Percentiles rank a stretch among this genome's conserved stretches.
phyloP scores from a whole-genome alignment of 257 asterid species.

The Lithospermum erythrorhizon region DNA sequence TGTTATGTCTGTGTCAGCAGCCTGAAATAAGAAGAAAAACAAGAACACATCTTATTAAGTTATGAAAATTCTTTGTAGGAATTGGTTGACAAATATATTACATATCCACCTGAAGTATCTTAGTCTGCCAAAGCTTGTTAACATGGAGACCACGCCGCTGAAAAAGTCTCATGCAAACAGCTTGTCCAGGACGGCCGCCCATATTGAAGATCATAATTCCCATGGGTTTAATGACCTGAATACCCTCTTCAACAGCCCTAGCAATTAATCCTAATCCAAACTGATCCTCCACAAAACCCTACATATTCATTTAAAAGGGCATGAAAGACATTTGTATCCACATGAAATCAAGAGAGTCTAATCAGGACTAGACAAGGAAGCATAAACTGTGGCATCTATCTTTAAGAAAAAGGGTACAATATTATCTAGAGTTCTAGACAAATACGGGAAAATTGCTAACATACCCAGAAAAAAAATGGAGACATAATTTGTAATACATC shows the following conservation, averaged over 20 bases:
- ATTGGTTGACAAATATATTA: neutral
- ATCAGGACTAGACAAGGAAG: neutral
- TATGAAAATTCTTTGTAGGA: slow-evolving; percentile 1
- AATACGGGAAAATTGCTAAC: neutral
- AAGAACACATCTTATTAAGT: slow-evolving; percentile 11
- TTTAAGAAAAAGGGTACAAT: neutral
- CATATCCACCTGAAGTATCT: slow-evolving; percentile 77
- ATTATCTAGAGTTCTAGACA: too few relatives aligned
- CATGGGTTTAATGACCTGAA: slow-evolving; percentile 86
- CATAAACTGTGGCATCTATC: neutral
- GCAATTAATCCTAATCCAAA: slow-evolving; percentile 98
- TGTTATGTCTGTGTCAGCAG: slow-evolving; percentile 95
- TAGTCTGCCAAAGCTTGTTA: slow-evolving; percentile 96
- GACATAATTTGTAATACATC: neutral
- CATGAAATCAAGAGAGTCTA: slow-evolving; percentile 3
- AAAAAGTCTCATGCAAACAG: slow-evolving; percentile 89
- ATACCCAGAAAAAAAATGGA: neutral
- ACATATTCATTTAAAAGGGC: slow-evolving; percentile 7
- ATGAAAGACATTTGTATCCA: neutral
- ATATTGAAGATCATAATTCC: slow-evolving; percentile 98
- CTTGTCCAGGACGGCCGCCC: slow-evolving; percentile 99
- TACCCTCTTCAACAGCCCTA: slow-evolving; percentile 99
- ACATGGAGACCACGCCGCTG: slow-evolving; percentile 95
- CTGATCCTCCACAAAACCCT: slow-evolving; percentile 99
- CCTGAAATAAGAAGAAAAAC: slow-evolving; percentile 49